A percentile compares a stretch with the other conserved stretches of the same genome.
These are phyloP conservation scores for Pseudonitzschia multistriata DNA, from an alignment of 108 stramenopile genomes.

Conservation along the genomic window DNA sequence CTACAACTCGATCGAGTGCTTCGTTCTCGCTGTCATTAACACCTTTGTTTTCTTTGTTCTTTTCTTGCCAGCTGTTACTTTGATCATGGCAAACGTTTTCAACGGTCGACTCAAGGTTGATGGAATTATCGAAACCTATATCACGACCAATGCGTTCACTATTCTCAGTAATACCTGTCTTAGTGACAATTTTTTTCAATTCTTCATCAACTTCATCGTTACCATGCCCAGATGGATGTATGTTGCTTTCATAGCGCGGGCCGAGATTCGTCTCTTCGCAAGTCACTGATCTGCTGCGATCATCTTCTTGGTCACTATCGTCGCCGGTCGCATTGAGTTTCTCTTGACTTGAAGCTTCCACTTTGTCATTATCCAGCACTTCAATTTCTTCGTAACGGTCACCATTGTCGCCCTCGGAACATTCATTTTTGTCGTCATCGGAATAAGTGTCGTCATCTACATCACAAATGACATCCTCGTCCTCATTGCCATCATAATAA, in stretches of 20 bases:
- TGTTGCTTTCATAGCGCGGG: not conserved
- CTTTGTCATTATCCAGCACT: not conserved
- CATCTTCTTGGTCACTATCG: slow-evolving; percentile 9
- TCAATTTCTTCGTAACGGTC: not conserved
- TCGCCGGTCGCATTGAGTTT: slow-evolving; percentile 11
- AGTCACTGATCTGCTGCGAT: not conserved
- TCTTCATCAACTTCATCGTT: not conserved
- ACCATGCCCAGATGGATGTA: not conserved
- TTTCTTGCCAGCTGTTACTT: not conserved
- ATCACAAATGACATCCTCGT: not conserved
- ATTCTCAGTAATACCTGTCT: not conserved
- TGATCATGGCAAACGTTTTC: not conserved
- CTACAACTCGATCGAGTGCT: not conserved
- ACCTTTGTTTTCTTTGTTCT: not conserved
- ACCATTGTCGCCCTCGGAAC: not conserved
- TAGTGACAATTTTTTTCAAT: not conserved
- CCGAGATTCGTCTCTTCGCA: slow-evolving; percentile 9
- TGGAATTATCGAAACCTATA: not conserved
- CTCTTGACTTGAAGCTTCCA: slow-evolving; percentile 11
- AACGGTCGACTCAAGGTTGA: not conserved
- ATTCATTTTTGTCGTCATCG: slow-evolving; percentile 11
- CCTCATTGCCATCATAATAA: slow-evolving; percentile 1
- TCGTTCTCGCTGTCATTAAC: not conserved
- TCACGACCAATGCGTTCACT: not conserved
- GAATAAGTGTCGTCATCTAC: slow-evolving; percentile 1